Percentiles rank a stretch among this genome's conserved stretches.
Conservation (phyloP, 2,329 filamentous ascomycete genomes). For the Chaetomiaceae sp. region DNA sequence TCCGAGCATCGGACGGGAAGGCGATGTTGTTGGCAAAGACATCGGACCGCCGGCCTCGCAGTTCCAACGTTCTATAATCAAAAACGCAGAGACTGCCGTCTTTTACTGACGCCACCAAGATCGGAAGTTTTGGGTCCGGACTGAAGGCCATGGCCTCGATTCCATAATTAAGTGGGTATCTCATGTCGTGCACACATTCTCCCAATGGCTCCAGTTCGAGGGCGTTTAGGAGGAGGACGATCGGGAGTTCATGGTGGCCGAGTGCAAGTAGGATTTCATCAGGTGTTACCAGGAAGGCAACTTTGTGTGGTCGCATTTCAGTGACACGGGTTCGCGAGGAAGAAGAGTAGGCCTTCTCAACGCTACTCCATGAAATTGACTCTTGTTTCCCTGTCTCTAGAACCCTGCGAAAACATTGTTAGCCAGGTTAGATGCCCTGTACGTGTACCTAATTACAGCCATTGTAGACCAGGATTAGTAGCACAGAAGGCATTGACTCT, state of each 20-base stretch:
- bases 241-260: constrained; percentile 25
- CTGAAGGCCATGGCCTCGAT: constrained; percentile 29
- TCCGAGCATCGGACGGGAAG: constrained; percentile 27
- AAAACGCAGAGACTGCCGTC: constrained; percentile 29
- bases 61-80: constrained; percentile 24
- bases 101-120: constrained; percentile 25
- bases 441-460: no score
- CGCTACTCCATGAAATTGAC: constrained; percentile 10
- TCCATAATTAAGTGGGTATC: constrained; percentile 25
- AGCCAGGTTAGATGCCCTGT: no score
- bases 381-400: constrained; percentile 13
- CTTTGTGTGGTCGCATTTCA: no score
- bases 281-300: constrained; percentile 10
- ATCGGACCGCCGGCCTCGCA: constrained; percentile 11
- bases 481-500: no score
- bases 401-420: constrained; percentile 3
- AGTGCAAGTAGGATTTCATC: constrained; percentile 23
- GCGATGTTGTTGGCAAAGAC: constrained; percentile 27
- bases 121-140: constrained; percentile 25
- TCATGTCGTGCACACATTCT: constrained; percentile 10
- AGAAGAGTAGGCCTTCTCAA: no score
- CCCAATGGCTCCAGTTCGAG: constrained; percentile 20
- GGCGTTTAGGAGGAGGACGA: constrained; percentile 26
- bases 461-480: no score
- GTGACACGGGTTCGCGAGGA: no score